These are phyloP conservation scores for Cryptosporidium andersoni DNA, from an alignment of 169 alveolate species.

Conservation along the genomic window DNA sequence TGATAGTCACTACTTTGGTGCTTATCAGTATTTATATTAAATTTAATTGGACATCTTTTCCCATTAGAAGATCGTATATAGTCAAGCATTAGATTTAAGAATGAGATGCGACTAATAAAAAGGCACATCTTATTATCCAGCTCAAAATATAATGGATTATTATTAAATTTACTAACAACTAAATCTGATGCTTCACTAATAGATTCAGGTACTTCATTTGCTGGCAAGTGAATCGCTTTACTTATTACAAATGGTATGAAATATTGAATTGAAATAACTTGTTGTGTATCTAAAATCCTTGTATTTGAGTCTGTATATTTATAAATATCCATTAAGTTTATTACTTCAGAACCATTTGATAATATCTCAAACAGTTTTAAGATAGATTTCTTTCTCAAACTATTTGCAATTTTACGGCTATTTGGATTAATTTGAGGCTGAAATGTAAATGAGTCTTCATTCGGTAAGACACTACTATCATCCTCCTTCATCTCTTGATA, in stretches of 20 bases:
- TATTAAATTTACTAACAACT: slow-evolving; percentile 10
- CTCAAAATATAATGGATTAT: slow-evolving; percentile 20
- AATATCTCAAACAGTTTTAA: slow-evolving; percentile 34
- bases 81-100: slow-evolving; percentile 16
- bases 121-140: slow-evolving; percentile 19
- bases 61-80: slow-evolving; percentile 29
- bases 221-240: slow-evolving; percentile 13
- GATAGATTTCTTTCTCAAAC: slow-evolving; percentile 27
- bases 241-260: slow-evolving; percentile 58
- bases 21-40: neutral
- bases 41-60: slow-evolving; percentile 47
- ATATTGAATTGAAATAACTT: slow-evolving; percentile 49
- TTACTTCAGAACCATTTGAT: slow-evolving; percentile 33
- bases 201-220: slow-evolving; percentile 22
- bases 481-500: too few species aligned
- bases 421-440: slow-evolving; percentile 49
- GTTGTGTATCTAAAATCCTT: slow-evolving; percentile 30
- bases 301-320: slow-evolving; percentile 1
- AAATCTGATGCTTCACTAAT: neutral
- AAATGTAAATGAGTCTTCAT: neutral
- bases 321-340: slow-evolving; percentile 22
- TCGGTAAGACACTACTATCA: neutral
- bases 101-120: slow-evolving; percentile 13
- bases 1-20: neutral
- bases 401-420: slow-evolving; percentile 40